Percentiles rank a stretch among this genome's conserved stretches.
These are phyloP conservation scores for Neospermospora avenae DNA, from an alignment of 2,329 filamentous ascomycete genomes.

Conservation along the genomic window DNA sequence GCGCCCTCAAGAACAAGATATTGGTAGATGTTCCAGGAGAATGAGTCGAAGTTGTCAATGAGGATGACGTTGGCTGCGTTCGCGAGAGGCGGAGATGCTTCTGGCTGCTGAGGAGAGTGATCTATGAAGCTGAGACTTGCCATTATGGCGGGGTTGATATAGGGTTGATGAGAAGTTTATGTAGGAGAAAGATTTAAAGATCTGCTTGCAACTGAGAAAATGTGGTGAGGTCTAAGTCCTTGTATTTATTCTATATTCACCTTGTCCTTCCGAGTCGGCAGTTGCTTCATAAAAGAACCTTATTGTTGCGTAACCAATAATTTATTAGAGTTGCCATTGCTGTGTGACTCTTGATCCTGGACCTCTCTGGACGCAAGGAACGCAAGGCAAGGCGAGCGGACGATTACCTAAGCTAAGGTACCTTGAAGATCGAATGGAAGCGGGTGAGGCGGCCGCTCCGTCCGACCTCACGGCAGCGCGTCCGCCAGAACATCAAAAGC, in stretches of 20 bases:
- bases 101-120: constrained; percentile 82
- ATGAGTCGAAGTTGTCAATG: constrained; percentile 99
- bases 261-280: too few species aligned
- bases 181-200: too few species aligned
- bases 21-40: constrained; percentile 99
- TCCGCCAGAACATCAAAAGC: not conserved
- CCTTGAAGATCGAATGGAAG: too few species aligned
- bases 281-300: too few species aligned
- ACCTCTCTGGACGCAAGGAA: too few species aligned
- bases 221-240: too few species aligned
- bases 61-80: constrained; percentile 88
- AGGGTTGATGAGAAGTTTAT: not conserved
- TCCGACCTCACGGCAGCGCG: not conserved
- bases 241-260: not conserved
- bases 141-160: constrained; percentile 35
- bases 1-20: constrained; percentile 97
- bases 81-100: constrained; percentile 66
- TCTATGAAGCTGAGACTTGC: constrained; percentile 57
- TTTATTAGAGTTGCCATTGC: too few species aligned
- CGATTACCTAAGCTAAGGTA: too few species aligned
- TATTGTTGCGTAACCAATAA: too few species aligned
- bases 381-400: too few species aligned
- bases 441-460: not conserved
- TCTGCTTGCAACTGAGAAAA: too few species aligned
- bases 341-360: too few species aligned